Evolutionary conservation across 75 land plant species (phyloP).

Genomic region (Cunninghamia lanceolata): DNA sequence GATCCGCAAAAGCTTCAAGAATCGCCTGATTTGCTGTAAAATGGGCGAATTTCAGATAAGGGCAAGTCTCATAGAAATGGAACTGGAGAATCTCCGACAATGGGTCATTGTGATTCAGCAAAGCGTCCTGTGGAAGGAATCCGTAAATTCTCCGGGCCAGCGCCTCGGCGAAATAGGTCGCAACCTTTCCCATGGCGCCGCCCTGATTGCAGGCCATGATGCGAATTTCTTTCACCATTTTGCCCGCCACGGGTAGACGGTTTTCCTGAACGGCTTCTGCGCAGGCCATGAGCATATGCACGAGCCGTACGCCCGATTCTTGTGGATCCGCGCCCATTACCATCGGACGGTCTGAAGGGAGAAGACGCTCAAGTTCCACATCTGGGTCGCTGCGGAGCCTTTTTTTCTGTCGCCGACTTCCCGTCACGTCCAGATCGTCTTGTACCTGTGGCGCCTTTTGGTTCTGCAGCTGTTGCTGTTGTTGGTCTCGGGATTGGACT

Average conservation of each 20-base stretch:
- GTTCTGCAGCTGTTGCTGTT: too few species aligned
- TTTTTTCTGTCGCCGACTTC: neutral
- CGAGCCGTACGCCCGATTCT: slow-evolving; percentile 53
- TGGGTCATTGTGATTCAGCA: slow-evolving; percentile 17
- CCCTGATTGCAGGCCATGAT: slow-evolving; percentile 39
- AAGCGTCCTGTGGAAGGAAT: slow-evolving; percentile 3
- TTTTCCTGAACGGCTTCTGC: slow-evolving; percentile 60
- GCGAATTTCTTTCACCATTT: slow-evolving; percentile 41
- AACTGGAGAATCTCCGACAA: slow-evolving; percentile 41
- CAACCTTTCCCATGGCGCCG: slow-evolving; percentile 70
- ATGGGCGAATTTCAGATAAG: slow-evolving; percentile 72
- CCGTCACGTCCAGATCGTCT: neutral
- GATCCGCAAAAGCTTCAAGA: slow-evolving; percentile 57
- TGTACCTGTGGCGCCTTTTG: neutral
- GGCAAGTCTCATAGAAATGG: slow-evolving; percentile 67
- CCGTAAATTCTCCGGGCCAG: slow-evolving; percentile 49
- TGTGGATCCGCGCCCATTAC: slow-evolving; percentile 27
- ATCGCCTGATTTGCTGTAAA: slow-evolving; percentile 81
- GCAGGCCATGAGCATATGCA: slow-evolving; percentile 62
- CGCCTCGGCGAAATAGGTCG: slow-evolving; percentile 56
- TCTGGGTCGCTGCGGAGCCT: neutral
- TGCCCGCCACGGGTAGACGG: slow-evolving; percentile 30
- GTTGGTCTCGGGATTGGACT: slow-evolving; percentile 1
- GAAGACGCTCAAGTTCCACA: neutral
- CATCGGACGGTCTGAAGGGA: slow-evolving; percentile 3